Base-by-base conservation (phyloP, 805 yeast genomes). In the Starmerella sirachaensis region DNA sequence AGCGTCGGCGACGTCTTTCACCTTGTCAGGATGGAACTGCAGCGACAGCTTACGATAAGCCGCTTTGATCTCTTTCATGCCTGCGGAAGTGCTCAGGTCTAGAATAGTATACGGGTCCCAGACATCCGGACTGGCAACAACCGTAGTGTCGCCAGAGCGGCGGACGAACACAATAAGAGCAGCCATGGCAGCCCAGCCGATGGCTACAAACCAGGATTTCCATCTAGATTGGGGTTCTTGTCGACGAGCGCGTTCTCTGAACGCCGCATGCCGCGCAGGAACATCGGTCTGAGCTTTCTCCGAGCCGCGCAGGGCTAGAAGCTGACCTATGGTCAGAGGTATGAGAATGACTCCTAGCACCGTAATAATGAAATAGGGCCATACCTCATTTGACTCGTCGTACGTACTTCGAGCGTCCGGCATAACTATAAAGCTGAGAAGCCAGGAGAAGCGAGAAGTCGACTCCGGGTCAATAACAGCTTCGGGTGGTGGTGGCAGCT, bases 61-160 rank as follows among this genome's bases (percentile, higher is more conserved):
- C 33, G 81, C 66, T 58, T 81, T 84, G 60, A 91, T 72, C 38
- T 78, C 85, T 52, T 72, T 74, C 34, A 81, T 94, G 9, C 72
- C 54, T 8, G 96, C 74, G 24, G 76, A 65, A 30, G 69, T 66
- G 17, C 79, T 66, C 24, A 88, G 66, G 25, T 79, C 93, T 50
- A 91, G 68, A 42, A 91, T 72, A 42, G 78, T 81, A 66, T 86
- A 88, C 1, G 98, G 98, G 61, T 91, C 97, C 60, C 88, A 91
- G 20, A 62, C n/a, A 2, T 19, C 39, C 12, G 26, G 46, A 10
- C 7, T 28, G 31, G 25, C 22, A 13, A 17, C 29, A 6, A 23
- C 35, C 4, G 34, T 8, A 60, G 54, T 42, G 47, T 50, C 50
- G 56, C 41, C 57, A 10, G 23, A 10, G 60, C 26, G 50, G 39